Evolutionary conservation across 768 basidiomycete species (phyloP).

Genomic region (Tephrocybe sp.): DNA sequence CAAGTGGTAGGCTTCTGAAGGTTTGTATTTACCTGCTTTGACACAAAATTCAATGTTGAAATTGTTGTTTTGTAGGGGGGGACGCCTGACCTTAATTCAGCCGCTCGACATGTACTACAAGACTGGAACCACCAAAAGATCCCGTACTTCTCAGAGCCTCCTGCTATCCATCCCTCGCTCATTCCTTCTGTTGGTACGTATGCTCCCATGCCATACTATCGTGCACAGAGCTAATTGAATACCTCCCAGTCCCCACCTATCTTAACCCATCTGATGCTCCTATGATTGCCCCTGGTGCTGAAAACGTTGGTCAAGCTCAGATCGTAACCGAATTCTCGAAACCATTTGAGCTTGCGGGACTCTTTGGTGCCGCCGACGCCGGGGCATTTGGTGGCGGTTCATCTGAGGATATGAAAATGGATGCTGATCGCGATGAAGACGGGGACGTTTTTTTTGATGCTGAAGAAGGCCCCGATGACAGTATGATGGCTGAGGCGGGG

Average conservation of each 20-base stretch:
- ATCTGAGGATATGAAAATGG: constrained; percentile 37
- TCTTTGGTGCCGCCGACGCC: constrained; percentile 79
- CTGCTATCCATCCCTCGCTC: constrained; percentile 72
- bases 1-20: constrained; percentile 81
- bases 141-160: constrained; percentile 82
- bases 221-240: neutral
- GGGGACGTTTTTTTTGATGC: constrained; percentile 42
- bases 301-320: constrained; percentile 77
- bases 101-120: constrained; percentile 76
- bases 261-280: constrained; percentile 24
- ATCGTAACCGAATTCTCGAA: constrained; percentile 69
- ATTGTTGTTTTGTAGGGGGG: constrained; percentile 58
- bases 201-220: neutral
- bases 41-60: neutral
- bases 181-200: constrained; percentile 50
- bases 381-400: constrained; percentile 64
- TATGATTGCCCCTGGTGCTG: constrained; percentile 66
- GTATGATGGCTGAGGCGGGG: constrained; percentile 38
- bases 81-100: constrained; percentile 80
- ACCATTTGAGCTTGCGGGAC: constrained; percentile 75
- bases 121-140: constrained; percentile 99
- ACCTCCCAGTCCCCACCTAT: constrained; percentile 20
- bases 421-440: constrained; percentile 43
- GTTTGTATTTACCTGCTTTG: constrained; percentile 29
- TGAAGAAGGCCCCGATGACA: constrained; percentile 27